Evolutionary conservation across 1,139 yeast species (phyloP), one percentile per base, ranked within the genome.

Genomic region (Meyerozyma athensensis): DNA sequence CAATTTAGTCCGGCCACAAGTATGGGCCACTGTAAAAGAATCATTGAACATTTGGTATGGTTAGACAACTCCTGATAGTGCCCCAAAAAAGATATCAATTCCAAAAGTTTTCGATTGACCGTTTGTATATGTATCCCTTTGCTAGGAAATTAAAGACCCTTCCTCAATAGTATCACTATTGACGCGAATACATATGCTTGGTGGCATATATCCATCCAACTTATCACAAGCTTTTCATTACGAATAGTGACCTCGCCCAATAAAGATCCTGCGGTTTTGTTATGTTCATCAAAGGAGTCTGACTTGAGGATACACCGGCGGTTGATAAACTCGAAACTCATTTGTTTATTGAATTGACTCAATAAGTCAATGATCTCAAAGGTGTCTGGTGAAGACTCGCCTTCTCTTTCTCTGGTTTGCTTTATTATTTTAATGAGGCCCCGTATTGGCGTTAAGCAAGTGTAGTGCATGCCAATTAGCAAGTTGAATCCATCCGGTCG

Each of bases 21-120:
- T 44, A 50, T 44, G 2, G 56, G 56, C 56, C 56, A 52, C 30
- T 47, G 54, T 18, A 52, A 38, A 51, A 50, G 46, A 44, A 50
- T 36, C 7, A 50, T 42, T 13, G 49, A 43, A 33, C 45, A 41
- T 19, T 47, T 47, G 9, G 16, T 41, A 19, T 38, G 41, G 10
- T 38, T 42, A 4, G 47, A 45, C 2, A 43, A 28, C 5, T 47
- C 47, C 8, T 39, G 40, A 16, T 38, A 36, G 9, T 40, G 40
- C 10, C 42, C 37, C 13, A 48, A 37, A 26, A 43, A 43, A 6
- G 43, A 37, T 3, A 50, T 40, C 28, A 43, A 40, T 5, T 40
- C 36, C 5, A 43, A 36, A 16, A 52, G 37, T 8, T 44, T 39
- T 5, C 32, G 30, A 10, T 44, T 46, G 19, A 50, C 37, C 7